Base-by-base conservation (phyloP, 345 rosid genomes). In the Bruguiera sexangula region DNA sequence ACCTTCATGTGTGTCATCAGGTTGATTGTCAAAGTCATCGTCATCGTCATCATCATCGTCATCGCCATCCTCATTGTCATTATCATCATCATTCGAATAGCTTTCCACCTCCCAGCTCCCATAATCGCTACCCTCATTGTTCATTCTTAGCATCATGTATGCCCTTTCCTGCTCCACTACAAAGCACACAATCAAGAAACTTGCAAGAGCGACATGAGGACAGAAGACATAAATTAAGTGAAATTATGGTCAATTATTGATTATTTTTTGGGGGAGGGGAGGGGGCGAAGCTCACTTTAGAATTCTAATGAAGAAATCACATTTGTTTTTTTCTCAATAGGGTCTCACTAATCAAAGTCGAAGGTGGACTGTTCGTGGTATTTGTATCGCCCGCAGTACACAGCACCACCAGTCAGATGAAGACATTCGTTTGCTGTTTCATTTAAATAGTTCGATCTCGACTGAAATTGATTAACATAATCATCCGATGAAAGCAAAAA, bases 101-200 rank as follows among this genome's bases (percentile, higher is more conserved):
- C 95, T 83, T 59, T 83, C 96, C 61, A 74, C 82, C 63, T 90
- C 97, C 97, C 98, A 89, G 73, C 95, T 91, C 65, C 94, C 94
- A 67, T 89, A 86, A 71, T 90, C 93, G 64, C 86, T 89, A 43
- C 86, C 85, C 6, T 80, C 96, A 78, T 69, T 77, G 69, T 81
- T 81, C 89, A 86, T 81, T 48, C 92, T 83, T 32, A 92, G 80
- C 97, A 92, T 89, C 94, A 92, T 85, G 65, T 87, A 92, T 39
- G 94, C 98, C 67, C 98, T 77, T 68, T 92, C 99, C 98, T 95
- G 73, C 52, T 58, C 62, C 73, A 71, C 2, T 50, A 29, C 9
- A 20, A 70, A 59, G 9, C 62, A 61, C 48, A 21, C 21, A 50
- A 39, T 19, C 43, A 74, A 24, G 6, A 66, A 19, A 63, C 36